Evolutionary conservation across 768 basidiomycete genomes (phyloP), one percentile per base, ranked within the genome.

Genomic region (Paxillus involutus): DNA sequence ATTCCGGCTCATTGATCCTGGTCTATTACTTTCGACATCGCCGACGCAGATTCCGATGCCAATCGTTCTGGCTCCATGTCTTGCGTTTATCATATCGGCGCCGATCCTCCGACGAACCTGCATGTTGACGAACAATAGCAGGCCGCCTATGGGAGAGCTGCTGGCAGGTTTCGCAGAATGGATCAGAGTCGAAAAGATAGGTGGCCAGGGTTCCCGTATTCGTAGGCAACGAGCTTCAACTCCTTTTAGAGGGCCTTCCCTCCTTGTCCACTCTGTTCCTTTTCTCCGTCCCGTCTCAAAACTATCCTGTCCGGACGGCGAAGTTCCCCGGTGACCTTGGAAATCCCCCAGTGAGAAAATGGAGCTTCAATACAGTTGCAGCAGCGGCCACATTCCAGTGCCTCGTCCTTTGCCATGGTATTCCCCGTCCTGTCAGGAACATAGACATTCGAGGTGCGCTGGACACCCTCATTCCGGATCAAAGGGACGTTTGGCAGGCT

Each of bases 381-480:
- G 53, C 59, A 7, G 62, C 58, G n/a, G 62, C 56, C 10, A 61
- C 62, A 0, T 63, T 64, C 10, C 49, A n/a, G n/a, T n/a, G n/a
- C n/a, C n/a, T n/a, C n/a, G n/a, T n/a, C n/a, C n/a, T n/a, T n/a
- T n/a, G n/a, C 30, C 52, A 30, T 9, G 54, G 48, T 8, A 52
- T 52, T 13, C 41, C 35, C n/a, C 56, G 59, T 4, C 59, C 62
- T 4, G 59, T 64, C 30, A 53, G 30, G 40, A 44, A 9, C 14
- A 51, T 63, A 26, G 1, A 56, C 13, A 21, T 61, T 26, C 4
- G 41, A 12, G 52, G 62, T 2, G 49, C 61, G 24, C 33, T 63
- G 42, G 54, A 63, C 29, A 51, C 39, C 6, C 13, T 54, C 39
- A 56, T 61, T 9, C 63, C 54, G 6, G 42, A 64, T 16, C 53